Percentiles rank a stretch among this genome's conserved stretches.
phyloP scores from a whole-genome alignment of 176 grass and related monocot species.

The Carex kokanica region DNA sequence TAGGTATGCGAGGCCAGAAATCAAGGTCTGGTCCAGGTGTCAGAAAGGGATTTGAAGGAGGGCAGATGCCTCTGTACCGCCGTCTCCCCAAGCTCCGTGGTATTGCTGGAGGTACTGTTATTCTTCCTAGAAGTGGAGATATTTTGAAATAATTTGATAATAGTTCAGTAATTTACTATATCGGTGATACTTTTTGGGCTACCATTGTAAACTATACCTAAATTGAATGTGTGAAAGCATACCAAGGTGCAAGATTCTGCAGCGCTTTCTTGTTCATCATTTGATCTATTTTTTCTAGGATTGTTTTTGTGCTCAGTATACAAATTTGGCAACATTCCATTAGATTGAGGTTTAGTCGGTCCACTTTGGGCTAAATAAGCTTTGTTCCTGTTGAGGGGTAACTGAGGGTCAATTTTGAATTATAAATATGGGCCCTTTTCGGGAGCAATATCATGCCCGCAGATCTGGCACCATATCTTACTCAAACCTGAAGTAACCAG shows the following conservation, averaged over 20 bases:
- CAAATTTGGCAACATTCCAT: not conserved
- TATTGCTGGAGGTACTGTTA: conserved; percentile 69
- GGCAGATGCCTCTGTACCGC: conserved; percentile 95
- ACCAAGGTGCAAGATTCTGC: not conserved
- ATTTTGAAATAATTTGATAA: not conserved
- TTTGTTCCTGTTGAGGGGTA: not conserved
- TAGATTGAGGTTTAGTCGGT: not conserved
- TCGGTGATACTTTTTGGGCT: not conserved
- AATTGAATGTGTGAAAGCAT: not conserved
- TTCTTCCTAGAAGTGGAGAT: conserved; percentile 8
- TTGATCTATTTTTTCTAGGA: not conserved
- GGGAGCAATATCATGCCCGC: not conserved
- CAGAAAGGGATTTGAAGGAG: conserved; percentile 89
- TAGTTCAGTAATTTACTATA: not conserved
- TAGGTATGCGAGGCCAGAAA: conserved; percentile 82
- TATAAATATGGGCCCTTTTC: not conserved
- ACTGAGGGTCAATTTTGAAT: not conserved
- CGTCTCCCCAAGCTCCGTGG: conserved; percentile 88
- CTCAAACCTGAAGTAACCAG: conserved; percentile 1
- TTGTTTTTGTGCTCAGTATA: not conserved
- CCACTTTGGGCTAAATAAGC: not conserved
- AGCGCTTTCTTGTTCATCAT: not conserved
- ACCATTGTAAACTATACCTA: not conserved
- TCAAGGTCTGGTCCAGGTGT: conserved; percentile 84
- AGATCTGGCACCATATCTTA: not conserved